Evolutionary conservation across 352 stramenopile species (phyloP).

Genomic region (Phytophthora nicotianae): DNA sequence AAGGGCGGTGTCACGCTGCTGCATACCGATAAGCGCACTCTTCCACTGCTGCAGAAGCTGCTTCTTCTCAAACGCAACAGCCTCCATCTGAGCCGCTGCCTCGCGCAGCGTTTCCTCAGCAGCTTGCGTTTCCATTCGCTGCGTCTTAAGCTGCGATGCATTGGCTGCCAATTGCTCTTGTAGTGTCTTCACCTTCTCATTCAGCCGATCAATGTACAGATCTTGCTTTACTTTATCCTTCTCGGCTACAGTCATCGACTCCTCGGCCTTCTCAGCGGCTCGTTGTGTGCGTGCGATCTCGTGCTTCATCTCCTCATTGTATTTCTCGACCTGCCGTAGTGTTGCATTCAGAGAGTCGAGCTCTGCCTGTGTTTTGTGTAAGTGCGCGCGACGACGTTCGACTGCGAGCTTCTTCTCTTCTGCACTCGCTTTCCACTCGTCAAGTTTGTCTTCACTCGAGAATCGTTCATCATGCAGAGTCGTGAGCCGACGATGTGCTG

Average conservation of each 20-base stretch:
- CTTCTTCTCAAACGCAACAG: constrained; percentile 95
- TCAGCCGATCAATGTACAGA: constrained; percentile 93
- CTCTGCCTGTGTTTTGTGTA: constrained; percentile 87
- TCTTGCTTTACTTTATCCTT: constrained; percentile 95
- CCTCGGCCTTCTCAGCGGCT: constrained; percentile 94
- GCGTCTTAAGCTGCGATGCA: constrained; percentile 80
- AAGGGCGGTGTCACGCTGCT: constrained; percentile 92
- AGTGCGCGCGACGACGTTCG: constrained; percentile 64
- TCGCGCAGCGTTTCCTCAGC: constrained; percentile 90
- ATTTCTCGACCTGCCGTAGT: constrained; percentile 90
- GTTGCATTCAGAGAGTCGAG: constrained; percentile 88
- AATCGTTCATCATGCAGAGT: constrained; percentile 70
- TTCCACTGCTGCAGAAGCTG: constrained; percentile 96
- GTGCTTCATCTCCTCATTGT: constrained; percentile 95
- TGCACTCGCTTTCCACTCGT: constrained; percentile 68
- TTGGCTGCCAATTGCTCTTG: constrained; percentile 88
- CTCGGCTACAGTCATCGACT: constrained; percentile 92
- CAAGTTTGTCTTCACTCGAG: constrained; percentile 68
- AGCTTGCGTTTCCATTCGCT: constrained; percentile 86
- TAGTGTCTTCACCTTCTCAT: constrained; percentile 88
- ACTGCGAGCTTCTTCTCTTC: constrained; percentile 68
- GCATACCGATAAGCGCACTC: constrained; percentile 91
- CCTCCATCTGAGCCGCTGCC: constrained; percentile 90
- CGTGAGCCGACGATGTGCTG: constrained; percentile 77
- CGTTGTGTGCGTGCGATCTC: constrained; percentile 93